Base-by-base conservation (phyloP, 73 alveolate species). In the Paramecium biaurelia region DNA sequence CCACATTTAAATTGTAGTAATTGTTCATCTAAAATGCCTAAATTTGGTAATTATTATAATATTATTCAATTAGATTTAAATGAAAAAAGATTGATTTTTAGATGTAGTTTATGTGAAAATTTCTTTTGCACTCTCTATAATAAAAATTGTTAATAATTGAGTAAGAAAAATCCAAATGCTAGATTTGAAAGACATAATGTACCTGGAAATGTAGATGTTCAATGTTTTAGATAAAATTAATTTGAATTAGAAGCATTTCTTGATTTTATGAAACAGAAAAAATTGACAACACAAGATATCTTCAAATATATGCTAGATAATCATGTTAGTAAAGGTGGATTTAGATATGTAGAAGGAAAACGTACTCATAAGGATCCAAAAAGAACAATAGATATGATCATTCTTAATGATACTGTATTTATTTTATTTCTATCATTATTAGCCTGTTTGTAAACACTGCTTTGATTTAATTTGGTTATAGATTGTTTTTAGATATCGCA, bases 401-500 rank as follows among this genome's bases (percentile, higher is more conserved):
- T 79, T 30, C 41, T 38, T 4, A 23, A 21, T 2, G 90, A 79
- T 3, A 79, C 74, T 10, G 87, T 74, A 74, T 28, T 20, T 28
- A n/a, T 28, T 15, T 37, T 11, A 34, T 74, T 1, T 35, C 1
- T 10, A 37, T 74, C 11, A 15, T 53, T 18, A 32, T 28, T 37
- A 74, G 87, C 72, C 93, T n/a, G 88, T 92, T 28, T 95, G 98
- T 49, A 18, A 8, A 8, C 68, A 70, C 24, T 95, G 98, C 49
- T 57, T 86, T 11, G 9, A 10, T 6, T 53, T 84, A 57, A 92
- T 93, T 24, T 95, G 98, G 98, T 70, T 57, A n/a, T 59, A 87
- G 38, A 74, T 95, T 34, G 85, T 95, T 2, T 85, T 90, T 76
- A 90, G 92, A 59, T 95, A 93, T 45, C 88, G 98, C 38, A 92